Conservation (phyloP, 148 eudicot species). For the Diospyros lotus region DNA sequence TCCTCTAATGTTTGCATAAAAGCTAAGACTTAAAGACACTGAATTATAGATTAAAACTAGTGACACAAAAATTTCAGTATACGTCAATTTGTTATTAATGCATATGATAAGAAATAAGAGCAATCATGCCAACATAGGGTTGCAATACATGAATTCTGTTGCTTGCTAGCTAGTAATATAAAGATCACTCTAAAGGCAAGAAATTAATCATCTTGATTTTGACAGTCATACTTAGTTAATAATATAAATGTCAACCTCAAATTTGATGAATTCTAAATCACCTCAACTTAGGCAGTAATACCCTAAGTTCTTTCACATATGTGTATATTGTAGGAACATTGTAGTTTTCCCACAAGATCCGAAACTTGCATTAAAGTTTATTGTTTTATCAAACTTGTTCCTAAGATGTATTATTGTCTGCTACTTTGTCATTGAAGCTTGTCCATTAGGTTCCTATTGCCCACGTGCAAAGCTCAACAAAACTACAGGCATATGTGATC, state of each 20-base stretch:
- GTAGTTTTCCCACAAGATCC: neutral
- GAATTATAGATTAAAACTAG: neutral
- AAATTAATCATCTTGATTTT: neutral
- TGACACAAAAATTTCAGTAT: neutral
- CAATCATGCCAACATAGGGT: neutral
- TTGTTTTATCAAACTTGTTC: conserved; percentile 11
- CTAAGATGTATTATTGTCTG: neutral
- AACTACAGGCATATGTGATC: conserved; percentile 79
- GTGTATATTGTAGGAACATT: neutral
- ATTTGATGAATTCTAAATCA: neutral
- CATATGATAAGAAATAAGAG: neutral
- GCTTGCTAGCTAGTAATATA: neutral
- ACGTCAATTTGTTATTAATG: neutral
- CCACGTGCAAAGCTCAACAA: conserved; percentile 65
- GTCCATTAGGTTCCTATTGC: conserved; percentile 92
- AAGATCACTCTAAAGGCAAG: neutral
- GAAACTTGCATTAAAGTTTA: neutral
- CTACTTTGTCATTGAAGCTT: conserved; percentile 49
- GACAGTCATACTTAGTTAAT: too few relatives aligned
- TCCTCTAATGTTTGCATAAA: neutral
- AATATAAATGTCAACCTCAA: too few relatives aligned
- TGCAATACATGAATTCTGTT: neutral
- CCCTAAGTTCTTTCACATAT: neutral
- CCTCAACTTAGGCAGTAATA: neutral
- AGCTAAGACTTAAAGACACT: neutral